Conservation (phyloP, 2,329 filamentous ascomycete species). For the Ramularia endophylla region DNA sequence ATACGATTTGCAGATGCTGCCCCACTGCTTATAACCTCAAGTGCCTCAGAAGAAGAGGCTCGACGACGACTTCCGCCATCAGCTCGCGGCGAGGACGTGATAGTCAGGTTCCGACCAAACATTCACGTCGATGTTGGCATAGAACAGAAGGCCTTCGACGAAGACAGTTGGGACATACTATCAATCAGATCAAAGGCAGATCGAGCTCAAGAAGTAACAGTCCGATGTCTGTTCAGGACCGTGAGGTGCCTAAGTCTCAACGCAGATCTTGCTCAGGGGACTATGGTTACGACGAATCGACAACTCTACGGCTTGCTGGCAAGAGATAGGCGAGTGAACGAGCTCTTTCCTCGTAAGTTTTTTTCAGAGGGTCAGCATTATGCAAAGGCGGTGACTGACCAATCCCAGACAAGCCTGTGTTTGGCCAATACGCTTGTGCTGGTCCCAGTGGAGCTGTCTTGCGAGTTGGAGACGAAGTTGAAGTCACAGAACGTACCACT, state of each 20-base stretch:
- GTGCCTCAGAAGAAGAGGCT: conserved; percentile 31
- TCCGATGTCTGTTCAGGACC: conserved; percentile 28
- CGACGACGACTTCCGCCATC: conserved; percentile 24
- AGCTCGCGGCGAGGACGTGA: conserved; percentile 27
- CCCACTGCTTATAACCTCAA: conserved; percentile 29
- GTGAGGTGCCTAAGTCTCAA: conserved; percentile 30
- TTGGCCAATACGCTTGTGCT: conserved; percentile 33
- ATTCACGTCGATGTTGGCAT: conserved; percentile 29
- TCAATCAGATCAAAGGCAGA: conserved; percentile 27
- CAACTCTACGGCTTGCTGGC: conserved; percentile 30
- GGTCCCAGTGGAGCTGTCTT: conserved; percentile 29
- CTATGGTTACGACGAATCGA: conserved; percentile 29
- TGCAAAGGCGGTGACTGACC: not conserved
- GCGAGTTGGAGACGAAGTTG: conserved; percentile 29
- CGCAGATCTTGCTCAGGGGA: conserved; percentile 27
- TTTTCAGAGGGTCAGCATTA: not conserved
- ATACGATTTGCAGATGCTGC: conserved; percentile 31
- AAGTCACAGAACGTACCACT: conserved; percentile 23
- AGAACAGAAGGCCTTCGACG: conserved; percentile 27
- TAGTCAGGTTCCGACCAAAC: conserved; percentile 30
- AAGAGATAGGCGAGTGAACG: conserved; percentile 29
- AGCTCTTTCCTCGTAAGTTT: conserved; percentile 26
- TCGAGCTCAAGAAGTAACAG: conserved; percentile 26
- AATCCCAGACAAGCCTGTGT: conserved; percentile 27
- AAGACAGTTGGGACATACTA: conserved; percentile 30